A percentile compares a stretch with the other conserved stretches of the same genome.
Evolutionary conservation across 805 yeast genomes (phyloP).

Genomic region (Myxozyma monticola): DNA sequence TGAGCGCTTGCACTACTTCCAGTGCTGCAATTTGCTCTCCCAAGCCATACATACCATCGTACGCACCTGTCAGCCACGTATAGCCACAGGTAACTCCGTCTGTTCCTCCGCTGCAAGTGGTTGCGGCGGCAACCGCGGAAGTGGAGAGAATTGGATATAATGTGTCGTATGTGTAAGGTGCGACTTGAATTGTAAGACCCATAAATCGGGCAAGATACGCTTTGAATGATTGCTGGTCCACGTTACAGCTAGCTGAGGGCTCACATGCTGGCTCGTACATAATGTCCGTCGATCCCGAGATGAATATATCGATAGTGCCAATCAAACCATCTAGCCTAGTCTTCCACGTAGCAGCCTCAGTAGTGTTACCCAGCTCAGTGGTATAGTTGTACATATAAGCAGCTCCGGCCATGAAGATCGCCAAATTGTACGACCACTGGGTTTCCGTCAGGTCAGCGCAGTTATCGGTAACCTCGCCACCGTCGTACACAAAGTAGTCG

Average conservation of each 20-base stretch:
- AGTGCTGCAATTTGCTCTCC: conserved; percentile 84
- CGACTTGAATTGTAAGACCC: conserved; percentile 61
- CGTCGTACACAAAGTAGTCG: conserved; percentile 61
- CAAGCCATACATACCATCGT: conserved; percentile 71
- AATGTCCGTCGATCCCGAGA: conserved; percentile 48
- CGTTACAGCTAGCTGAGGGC: conserved; percentile 55
- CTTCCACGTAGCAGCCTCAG: conserved; percentile 48
- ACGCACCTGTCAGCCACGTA: conserved; percentile 60
- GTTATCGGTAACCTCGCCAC: conserved; percentile 51
- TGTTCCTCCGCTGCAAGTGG: conserved; percentile 74
- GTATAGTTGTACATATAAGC: conserved; percentile 70
- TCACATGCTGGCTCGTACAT: conserved; percentile 77
- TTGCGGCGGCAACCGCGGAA: conserved; percentile 71
- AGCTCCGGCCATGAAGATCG: conserved; percentile 64
- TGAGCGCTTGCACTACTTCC: conserved; percentile 56
- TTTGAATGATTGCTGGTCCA: conserved; percentile 74
- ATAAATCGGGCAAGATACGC: conserved; percentile 67
- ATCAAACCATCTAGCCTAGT: conserved; percentile 53
- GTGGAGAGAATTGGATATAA: conserved; percentile 50
- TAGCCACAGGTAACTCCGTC: conserved; percentile 83
- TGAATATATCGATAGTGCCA: conserved; percentile 47
- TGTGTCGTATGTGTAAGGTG: conserved; percentile 52
- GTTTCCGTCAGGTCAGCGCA: conserved; percentile 54
- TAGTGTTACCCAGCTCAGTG: conserved; percentile 42
- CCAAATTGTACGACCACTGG: conserved; percentile 78